Evolutionary conservation across 75 land plant species (phyloP).

Genomic region (Cunninghamia lanceolata): DNA sequence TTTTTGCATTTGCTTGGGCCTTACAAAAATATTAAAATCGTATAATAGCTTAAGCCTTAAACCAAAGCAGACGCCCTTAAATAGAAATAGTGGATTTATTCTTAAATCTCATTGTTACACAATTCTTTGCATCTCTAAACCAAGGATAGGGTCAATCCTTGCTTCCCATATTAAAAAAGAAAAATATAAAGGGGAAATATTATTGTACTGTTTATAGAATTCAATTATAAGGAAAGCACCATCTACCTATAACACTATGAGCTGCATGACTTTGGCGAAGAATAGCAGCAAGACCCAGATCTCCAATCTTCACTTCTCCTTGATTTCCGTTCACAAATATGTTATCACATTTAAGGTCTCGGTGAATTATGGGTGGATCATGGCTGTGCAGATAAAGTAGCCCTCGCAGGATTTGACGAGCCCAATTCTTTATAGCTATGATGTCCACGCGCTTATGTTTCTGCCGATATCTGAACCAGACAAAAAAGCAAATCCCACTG

Average conservation of each 20-base stretch:
- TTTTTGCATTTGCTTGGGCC: background rate
- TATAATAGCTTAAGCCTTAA: background rate
- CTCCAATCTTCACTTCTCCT: slow-evolving; percentile 76
- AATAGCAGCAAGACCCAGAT: slow-evolving; percentile 52
- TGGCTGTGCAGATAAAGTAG: slow-evolving; percentile 59
- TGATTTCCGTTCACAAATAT: slow-evolving; percentile 71
- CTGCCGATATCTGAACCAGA: slow-evolving; percentile 40
- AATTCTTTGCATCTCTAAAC: too few species aligned
- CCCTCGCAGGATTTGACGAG: slow-evolving; percentile 59
- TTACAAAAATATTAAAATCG: background rate
- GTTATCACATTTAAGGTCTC: slow-evolving; percentile 74
- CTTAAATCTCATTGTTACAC: background rate
- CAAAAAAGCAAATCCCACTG: background rate
- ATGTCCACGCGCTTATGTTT: slow-evolving; percentile 66
- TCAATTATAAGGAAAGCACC: background rate
- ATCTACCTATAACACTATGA: slow-evolving; percentile 53
- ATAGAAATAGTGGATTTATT: background rate
- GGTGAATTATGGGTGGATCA: slow-evolving; percentile 55
- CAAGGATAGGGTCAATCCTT: too few species aligned
- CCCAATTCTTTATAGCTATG: slow-evolving; percentile 75
- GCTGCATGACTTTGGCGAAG: slow-evolving; percentile 51
- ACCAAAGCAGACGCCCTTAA: background rate
- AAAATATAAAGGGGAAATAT: background rate
- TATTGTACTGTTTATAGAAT: background rate
- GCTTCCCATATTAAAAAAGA: background rate